These are phyloP conservation scores for Teratosphaeria nubilosa DNA, from an alignment of 2,329 filamentous ascomycete species.

Conservation along the genomic window DNA sequence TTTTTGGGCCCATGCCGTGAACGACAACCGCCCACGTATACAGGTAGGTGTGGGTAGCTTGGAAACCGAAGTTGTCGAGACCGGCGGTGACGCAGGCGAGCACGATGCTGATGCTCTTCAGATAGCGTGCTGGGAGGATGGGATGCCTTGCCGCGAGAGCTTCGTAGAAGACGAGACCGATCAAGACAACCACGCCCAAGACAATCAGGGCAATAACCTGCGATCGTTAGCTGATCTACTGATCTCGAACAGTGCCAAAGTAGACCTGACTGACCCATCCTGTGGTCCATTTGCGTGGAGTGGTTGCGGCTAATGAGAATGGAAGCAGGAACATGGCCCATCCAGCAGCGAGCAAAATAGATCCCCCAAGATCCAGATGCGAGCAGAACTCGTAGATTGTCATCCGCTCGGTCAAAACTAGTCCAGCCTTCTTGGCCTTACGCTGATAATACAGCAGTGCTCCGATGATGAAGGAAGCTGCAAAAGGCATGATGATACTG, in stretches of 20 bases:
- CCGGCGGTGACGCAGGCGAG: constrained; percentile 32
- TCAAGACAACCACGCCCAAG: constrained; percentile 33
- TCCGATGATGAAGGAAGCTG: constrained; percentile 27
- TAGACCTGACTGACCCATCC: constrained; percentile 28
- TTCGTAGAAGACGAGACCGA: constrained; percentile 41
- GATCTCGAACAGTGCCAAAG: background rate
- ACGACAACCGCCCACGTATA: constrained; percentile 39
- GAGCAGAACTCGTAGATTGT: constrained; percentile 26
- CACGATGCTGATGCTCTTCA: constrained; percentile 35
- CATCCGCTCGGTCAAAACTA: constrained; percentile 17
- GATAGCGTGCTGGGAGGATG: constrained; percentile 37
- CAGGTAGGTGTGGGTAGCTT: constrained; percentile 39
- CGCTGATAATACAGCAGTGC: constrained; percentile 30
- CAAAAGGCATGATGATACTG: constrained; percentile 30
- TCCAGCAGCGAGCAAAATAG: constrained; percentile 38
- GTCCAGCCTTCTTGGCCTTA: constrained; percentile 22
- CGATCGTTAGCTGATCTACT: background rate
- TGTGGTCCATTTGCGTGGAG: constrained; percentile 34
- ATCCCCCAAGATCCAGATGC: constrained; percentile 27
- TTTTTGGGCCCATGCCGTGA: constrained; percentile 30
- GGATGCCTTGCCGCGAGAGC: constrained; percentile 34
- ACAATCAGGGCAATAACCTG: constrained; percentile 31
- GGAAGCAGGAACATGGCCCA: constrained; percentile 41
- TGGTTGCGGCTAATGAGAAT: constrained; percentile 36
- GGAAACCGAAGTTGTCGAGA: constrained; percentile 36